Evolutionary conservation across 176 grass and related monocot species (phyloP).

Genomic region (Hyparrhenia diplandra): DNA sequence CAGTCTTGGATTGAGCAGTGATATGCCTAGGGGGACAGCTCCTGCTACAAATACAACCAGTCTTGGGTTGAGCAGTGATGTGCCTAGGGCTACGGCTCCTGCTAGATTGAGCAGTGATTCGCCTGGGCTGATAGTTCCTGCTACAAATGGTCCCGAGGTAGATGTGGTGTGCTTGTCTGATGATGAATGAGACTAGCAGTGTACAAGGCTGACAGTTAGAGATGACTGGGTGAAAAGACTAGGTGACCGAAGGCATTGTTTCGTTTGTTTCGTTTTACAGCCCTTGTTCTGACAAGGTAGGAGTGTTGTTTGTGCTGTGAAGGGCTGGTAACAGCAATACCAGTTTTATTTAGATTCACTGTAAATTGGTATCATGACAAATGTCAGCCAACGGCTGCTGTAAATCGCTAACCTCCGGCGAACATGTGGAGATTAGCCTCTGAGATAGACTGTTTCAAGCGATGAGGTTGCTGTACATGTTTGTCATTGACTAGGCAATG

Average conservation of each 20-base stretch:
- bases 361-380: not conserved
- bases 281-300: not conserved
- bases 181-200: constrained; percentile 24
- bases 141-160: not conserved
- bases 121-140: not conserved
- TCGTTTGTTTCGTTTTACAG: not conserved
- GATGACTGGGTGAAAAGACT: not conserved
- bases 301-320: not conserved
- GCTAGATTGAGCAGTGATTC: constrained; percentile 6
- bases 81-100: not conserved
- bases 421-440: not conserved
- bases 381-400: not conserved
- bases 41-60: not conserved
- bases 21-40: not conserved
- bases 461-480: not conserved
- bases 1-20: not conserved
- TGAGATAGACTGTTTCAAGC: not conserved
- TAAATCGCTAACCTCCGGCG: not conserved
- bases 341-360: not conserved
- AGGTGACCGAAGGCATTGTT: not conserved
- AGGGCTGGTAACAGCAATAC: not conserved
- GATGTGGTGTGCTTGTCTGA: constrained; percentile 46
- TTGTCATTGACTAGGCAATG: not conserved
- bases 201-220: not conserved
- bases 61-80: constrained; percentile 28